Conservation (phyloP, 179 eudicot species). For the Vitellaria paradoxa region DNA sequence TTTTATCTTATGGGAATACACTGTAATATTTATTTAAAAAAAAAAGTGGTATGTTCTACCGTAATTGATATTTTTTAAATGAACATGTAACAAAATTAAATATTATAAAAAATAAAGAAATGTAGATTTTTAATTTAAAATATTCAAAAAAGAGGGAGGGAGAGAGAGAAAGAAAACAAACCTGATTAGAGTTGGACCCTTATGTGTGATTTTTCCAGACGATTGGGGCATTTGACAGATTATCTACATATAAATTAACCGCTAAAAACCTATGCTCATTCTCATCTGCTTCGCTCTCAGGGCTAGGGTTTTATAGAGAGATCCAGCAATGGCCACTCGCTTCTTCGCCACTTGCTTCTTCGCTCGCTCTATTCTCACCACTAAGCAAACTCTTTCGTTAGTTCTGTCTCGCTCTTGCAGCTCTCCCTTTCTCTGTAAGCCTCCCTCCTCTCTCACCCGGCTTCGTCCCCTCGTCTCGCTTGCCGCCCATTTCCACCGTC, state of each 20-base stretch:
- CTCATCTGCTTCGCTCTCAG: neutral
- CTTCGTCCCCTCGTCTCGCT: slow-evolving; percentile 34
- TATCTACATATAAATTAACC: neutral
- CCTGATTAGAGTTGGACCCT: no score
- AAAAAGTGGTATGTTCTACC: no score
- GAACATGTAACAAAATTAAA: no score
- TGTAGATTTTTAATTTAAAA: no score
- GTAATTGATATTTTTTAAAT: no score
- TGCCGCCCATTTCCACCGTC: slow-evolving; percentile 18
- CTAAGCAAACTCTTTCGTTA: slow-evolving; percentile 31
- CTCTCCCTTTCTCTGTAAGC: slow-evolving; percentile 12
- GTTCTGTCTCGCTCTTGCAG: slow-evolving; percentile 25
- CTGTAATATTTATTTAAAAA: no score
- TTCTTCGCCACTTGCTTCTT: slow-evolving; percentile 22
- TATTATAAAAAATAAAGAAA: no score
- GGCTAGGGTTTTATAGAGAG: slow-evolving; percentile 39
- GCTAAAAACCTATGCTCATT: neutral
- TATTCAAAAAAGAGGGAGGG: no score
- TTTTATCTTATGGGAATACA: no score
- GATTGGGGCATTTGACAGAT: neutral
- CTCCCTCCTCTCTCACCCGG: slow-evolving; percentile 20
- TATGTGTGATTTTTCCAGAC: neutral
- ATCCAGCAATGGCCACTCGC: slow-evolving; percentile 48
- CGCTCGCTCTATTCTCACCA: slow-evolving; percentile 41
- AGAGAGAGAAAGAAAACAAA: no score